Evolutionary conservation across 1,284 basidiomycete species (phyloP), one percentile per base, ranked within the genome.

Genomic region (Malassezia caprae): DNA sequence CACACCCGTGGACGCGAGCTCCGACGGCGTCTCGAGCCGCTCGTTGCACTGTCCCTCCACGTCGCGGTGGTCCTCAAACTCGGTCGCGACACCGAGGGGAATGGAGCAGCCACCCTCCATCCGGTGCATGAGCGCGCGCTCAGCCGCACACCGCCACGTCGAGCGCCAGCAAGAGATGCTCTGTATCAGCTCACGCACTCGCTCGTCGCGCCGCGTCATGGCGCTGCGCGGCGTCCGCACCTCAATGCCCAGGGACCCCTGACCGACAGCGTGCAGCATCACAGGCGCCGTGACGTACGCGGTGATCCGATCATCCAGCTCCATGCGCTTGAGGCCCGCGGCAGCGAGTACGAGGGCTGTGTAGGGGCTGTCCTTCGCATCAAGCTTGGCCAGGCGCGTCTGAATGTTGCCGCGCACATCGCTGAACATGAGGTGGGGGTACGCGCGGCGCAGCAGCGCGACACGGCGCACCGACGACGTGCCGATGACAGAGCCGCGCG

Each of bases 51-150:
- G 44, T 4, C 63, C 66, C 35, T 73, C 71, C 23, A 68, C 51
- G 37, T 58, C 56, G 8, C 59, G 61, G 51, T 74, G 67, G 47
- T 73, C 70, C 10, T 64, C 62, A 40, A 73, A 70, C 62, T 46
- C 62, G 53, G 83, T 85, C 55, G 81, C 79, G 28, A 89, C 85
- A 15, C 93, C 91, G n/a, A 96, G 90, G 0, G 93, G 94, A 1
- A 98, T 90, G 57, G 87, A 91, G 76, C 94, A 98, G 26, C 91
- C 94, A 11, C 94, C 94, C 75, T 98, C 93, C 49, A 98, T 79
- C 32, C 87, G 84, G 32, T 85, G 80, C 60, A 98, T 79, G 74
- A 88, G 84, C 1, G 86, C 86, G 11, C 93, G 82, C 76, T 99
- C 94, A 10, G 69, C 68, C 42, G 65, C 65, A 37, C 59, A 62